These are phyloP conservation scores for Trametes cinnabarina DNA, from an alignment of 768 basidiomycete species.

Conservation along the genomic window DNA sequence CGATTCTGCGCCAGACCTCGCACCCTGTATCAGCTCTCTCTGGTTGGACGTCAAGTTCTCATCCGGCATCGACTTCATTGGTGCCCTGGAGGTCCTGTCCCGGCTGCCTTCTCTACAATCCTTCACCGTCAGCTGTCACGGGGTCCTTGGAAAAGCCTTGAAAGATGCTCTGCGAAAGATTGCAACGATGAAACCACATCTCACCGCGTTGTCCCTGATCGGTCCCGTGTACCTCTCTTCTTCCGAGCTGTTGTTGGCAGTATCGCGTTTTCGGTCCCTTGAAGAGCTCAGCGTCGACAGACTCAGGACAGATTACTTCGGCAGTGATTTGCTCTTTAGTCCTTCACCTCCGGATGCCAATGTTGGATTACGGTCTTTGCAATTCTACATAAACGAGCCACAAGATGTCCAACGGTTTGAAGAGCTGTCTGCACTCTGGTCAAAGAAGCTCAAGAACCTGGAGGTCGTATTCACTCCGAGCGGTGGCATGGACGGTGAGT, in stretches of 20 bases:
- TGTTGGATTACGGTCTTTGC: neutral
- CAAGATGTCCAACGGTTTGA: neutral
- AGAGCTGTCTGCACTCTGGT: neutral
- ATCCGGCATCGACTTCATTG: neutral
- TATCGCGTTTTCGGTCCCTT: no score
- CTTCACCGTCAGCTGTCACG: no score
- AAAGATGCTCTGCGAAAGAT: no score
- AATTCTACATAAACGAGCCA: neutral
- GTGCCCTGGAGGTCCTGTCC: neutral
- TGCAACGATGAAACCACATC: no score
- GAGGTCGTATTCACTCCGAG: neutral
- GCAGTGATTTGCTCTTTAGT: no score
- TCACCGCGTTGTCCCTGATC: no score
- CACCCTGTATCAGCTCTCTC: conserved; percentile 3
- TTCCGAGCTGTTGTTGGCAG: no score
- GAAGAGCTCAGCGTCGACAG: no score
- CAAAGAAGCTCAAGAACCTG: conserved; percentile 2
- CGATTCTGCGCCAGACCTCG: conserved; percentile 5
- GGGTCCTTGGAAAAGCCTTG: no score
- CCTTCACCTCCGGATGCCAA: no score
- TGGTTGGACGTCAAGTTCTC: neutral
- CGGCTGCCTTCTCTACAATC: neutral
- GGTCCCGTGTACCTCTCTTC: no score
- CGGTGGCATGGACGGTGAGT: conserved; percentile 6
- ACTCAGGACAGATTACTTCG: no score